Percentiles rank a stretch among this genome's conserved stretches.
Evolutionary conservation across 2,329 filamentous ascomycete genomes (phyloP).

Genomic region (Cercospora zeae-maydis): DNA sequence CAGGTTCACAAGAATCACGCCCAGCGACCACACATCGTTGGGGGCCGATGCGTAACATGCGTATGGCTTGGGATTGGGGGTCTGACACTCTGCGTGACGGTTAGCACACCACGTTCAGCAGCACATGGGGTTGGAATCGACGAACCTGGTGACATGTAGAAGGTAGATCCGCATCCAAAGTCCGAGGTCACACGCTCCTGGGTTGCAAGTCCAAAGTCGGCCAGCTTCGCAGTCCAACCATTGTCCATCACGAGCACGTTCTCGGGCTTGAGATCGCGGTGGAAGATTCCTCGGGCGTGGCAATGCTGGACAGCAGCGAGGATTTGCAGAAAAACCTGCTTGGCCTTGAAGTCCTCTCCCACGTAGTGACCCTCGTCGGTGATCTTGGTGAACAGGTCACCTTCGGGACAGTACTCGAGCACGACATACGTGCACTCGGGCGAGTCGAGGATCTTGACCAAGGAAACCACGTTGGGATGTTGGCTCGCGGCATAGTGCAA

Average conservation of each 20-base stretch:
- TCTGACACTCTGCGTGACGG: slow-evolving; percentile 73
- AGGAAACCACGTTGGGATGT: slow-evolving; percentile 88
- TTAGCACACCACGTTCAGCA: slow-evolving; percentile 13
- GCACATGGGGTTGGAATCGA: background rate
- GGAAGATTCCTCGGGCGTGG: slow-evolving; percentile 90
- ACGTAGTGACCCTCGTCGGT: slow-evolving; percentile 92
- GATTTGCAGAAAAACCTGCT: slow-evolving; percentile 87
- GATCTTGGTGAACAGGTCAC: slow-evolving; percentile 95
- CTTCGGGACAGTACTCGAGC: slow-evolving; percentile 94
- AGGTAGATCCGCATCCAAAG: slow-evolving; percentile 96
- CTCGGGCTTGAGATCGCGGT: slow-evolving; percentile 95
- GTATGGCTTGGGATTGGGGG: slow-evolving; percentile 64
- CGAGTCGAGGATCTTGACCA: slow-evolving; percentile 90
- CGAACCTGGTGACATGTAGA: slow-evolving; percentile 98
- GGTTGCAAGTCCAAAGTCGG: slow-evolving; percentile 94
- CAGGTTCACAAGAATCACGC: slow-evolving; percentile 94
- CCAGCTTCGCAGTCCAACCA: slow-evolving; percentile 87
- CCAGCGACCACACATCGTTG: slow-evolving; percentile 98
- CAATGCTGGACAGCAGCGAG: slow-evolving; percentile 95
- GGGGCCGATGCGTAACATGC: slow-evolving; percentile 85
- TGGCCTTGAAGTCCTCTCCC: slow-evolving; percentile 84
- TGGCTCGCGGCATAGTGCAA: slow-evolving; percentile 85
- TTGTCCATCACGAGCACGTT: slow-evolving; percentile 90
- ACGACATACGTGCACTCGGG: slow-evolving; percentile 93
- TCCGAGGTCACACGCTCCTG: slow-evolving; percentile 80